A percentile compares a stretch with the other conserved stretches of the same genome.
phyloP scores from a whole-genome alignment of 2,329 filamentous ascomycete genomes.

The Fusarium sp. region DNA sequence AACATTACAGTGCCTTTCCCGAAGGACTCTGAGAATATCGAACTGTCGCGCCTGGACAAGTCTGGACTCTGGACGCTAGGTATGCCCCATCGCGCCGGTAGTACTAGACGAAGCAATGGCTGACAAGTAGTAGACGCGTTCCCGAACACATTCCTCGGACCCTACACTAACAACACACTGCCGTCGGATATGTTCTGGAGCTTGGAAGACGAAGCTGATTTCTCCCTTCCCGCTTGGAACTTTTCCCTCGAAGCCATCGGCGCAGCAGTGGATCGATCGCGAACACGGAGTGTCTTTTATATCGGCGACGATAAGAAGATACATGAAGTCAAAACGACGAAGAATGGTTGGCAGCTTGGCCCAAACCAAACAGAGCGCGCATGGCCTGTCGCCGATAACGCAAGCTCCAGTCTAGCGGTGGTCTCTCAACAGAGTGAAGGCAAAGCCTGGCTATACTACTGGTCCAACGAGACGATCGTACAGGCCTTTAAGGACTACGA shows the following conservation, averaged over 20 bases:
- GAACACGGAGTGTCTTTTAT: background rate
- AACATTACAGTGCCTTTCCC: constrained; percentile 1
- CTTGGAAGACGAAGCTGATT: background rate
- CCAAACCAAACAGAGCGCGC: background rate
- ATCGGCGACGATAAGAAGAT: background rate
- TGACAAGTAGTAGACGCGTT: background rate
- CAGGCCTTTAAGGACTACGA: background rate
- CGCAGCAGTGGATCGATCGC: background rate
- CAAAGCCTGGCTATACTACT: constrained; percentile 2
- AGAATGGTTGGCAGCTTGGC: background rate
- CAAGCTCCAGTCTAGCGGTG: background rate
- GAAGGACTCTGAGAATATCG: background rate
- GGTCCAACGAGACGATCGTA: constrained; percentile 2
- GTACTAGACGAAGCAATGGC: rapidly evolving
- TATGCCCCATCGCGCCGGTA: background rate
- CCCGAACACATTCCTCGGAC: background rate
- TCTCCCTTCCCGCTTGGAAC: background rate
- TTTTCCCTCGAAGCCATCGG: background rate
- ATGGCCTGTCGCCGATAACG: background rate
- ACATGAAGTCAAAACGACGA: background rate
- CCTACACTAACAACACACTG: background rate
- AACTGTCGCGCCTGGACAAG: background rate
- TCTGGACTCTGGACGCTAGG: background rate
- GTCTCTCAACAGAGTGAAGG: background rate
- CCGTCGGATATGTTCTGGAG: background rate